A percentile compares a stretch with the other conserved stretches of the same genome.
phyloP scores from a whole-genome alignment of 2,329 filamentous ascomycete species.

The Aspergillus viridinutans region DNA sequence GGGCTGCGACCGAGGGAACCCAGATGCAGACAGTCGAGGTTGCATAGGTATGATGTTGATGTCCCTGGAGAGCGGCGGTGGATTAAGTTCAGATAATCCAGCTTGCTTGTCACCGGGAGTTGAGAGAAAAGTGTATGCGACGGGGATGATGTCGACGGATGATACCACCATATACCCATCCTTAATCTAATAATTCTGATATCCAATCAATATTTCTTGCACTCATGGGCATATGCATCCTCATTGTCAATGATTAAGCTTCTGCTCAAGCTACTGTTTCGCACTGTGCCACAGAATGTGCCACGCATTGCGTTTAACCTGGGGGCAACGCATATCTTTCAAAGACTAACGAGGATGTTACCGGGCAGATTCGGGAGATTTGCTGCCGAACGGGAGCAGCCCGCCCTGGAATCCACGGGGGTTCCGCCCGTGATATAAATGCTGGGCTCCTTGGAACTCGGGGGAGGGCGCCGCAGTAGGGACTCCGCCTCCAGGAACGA shows the following conservation, averaged over 20 bases:
- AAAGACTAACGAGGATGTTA: constrained; percentile 6
- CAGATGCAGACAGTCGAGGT: background rate
- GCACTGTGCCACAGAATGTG: background rate
- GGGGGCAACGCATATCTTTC: constrained; percentile 24
- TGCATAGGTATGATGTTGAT: background rate
- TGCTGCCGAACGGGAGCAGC: constrained; percentile 7
- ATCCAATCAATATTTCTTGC: background rate
- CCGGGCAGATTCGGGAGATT: constrained; percentile 7
- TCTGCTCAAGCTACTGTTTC: background rate
- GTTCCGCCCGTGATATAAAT: constrained; percentile 13
- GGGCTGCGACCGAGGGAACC: background rate
- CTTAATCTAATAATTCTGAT: background rate
- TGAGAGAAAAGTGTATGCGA: background rate
- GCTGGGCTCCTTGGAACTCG: constrained; percentile 14
- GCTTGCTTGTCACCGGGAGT: background rate
- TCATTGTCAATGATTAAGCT: no score
- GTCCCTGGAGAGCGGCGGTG: background rate
- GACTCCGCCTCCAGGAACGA: constrained; percentile 11
- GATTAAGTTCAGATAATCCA: background rate
- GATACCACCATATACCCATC: background rate
- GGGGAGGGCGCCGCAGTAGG: constrained; percentile 18
- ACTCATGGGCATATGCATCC: no score
- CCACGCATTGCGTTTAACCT: constrained; percentile 6
- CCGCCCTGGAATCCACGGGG: constrained; percentile 20
- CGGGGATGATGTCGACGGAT: background rate